phyloP scores from a whole-genome alignment of 768 basidiomycete species.

The button mushroom (Agaricus bisporus) region DNA sequence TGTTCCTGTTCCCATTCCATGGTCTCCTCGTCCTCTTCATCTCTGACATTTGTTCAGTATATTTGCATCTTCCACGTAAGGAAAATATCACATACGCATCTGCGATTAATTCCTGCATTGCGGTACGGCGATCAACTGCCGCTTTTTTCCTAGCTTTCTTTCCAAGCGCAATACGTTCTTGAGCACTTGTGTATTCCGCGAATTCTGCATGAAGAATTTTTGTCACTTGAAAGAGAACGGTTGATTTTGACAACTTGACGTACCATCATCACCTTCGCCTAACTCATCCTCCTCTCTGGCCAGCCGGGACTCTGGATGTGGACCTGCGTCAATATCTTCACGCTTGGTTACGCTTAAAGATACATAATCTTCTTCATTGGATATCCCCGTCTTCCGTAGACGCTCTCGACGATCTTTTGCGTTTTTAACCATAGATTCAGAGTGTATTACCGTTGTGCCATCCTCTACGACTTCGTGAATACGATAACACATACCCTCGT shows the following conservation, averaged over 20 bases:
- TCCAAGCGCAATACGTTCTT: slow-evolving; percentile 80
- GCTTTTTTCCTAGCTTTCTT: slow-evolving; percentile 77
- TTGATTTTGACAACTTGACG: slow-evolving; percentile 14
- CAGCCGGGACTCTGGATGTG: slow-evolving; percentile 80
- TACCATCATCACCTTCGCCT: slow-evolving; percentile 86
- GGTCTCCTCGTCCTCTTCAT: slow-evolving; percentile 80
- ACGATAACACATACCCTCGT: not conserved
- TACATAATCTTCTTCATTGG: slow-evolving; percentile 66
- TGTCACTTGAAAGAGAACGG: not conserved
- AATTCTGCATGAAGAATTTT: slow-evolving; percentile 44
- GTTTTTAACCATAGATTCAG: slow-evolving; percentile 62
- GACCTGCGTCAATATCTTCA: slow-evolving; percentile 52
- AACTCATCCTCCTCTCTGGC: slow-evolving; percentile 83
- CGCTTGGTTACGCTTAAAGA: slow-evolving; percentile 64
- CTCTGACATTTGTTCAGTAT: slow-evolving; percentile 30
- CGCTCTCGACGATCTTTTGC: slow-evolving; percentile 76
- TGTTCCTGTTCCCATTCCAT: slow-evolving; percentile 85
- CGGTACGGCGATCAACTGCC: slow-evolving; percentile 55
- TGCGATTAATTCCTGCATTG: slow-evolving; percentile 75
- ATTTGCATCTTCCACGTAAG: not conserved
- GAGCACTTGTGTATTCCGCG: slow-evolving; percentile 82
- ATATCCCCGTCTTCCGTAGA: slow-evolving; percentile 41
- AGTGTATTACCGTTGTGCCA: slow-evolving; percentile 51
- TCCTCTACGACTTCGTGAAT: slow-evolving; percentile 19
- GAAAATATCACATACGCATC: slow-evolving; percentile 56